These are phyloP conservation scores for peach (Prunus persica) DNA, from an alignment of 306 rosid genomes.

Conservation along the genomic window Prunus_persica_NCBIv2 NC_034009.1:4517001-4517500, in stretches of 20 bases:
- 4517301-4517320: too few species aligned
- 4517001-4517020: too few species aligned
- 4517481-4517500: not conserved
- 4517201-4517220: too few species aligned
- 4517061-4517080: not conserved
- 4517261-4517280: too few species aligned
- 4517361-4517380: not conserved
- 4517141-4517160: slow-evolving; percentile 68
- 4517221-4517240: too few species aligned
- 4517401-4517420: too few species aligned
- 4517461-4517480: not conserved
- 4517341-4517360: not conserved
- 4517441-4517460: not conserved
- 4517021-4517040: too few species aligned
- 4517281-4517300: too few species aligned
- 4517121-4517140: slow-evolving; percentile 69
- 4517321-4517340: not conserved
- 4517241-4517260: too few species aligned
- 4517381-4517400: too few species aligned
- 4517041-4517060: too few species aligned
- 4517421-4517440: not conserved
- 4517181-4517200: slow-evolving; percentile 19
- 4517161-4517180: slow-evolving; percentile 58
- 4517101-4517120: slow-evolving; percentile 76
- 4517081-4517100: slow-evolving; percentile 33